phyloP scores from a whole-genome alignment of 1,284 basidiomycete genomes.

The Leccinum pallidistipes region DNA sequence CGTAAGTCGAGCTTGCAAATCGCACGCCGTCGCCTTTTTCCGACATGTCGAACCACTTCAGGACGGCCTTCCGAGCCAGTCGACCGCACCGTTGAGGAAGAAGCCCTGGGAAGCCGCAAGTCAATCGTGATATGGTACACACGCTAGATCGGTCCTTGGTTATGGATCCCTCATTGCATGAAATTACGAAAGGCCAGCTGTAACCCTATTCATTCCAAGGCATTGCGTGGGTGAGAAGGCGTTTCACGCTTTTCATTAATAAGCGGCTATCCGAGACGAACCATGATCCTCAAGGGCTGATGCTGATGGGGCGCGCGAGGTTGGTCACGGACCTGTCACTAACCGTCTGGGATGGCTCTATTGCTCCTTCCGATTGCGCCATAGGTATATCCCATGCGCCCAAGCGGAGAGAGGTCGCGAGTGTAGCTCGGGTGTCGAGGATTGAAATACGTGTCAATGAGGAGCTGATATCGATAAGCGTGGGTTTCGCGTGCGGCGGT shows the following conservation, averaged over 20 bases:
- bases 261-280: conserved; percentile 13
- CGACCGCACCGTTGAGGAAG: conserved; percentile 45
- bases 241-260: conserved; percentile 2
- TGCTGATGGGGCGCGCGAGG: conserved; percentile 5
- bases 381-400: not conserved
- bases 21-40: conserved; percentile 3
- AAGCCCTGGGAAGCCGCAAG: conserved; percentile 60
- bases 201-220: conserved; percentile 10
- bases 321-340: conserved; percentile 4
- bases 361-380: not conserved
- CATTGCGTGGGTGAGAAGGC: conserved; percentile 17
- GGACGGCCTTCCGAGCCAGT: conserved; percentile 55
- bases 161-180: conserved; percentile 7
- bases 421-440: conserved; percentile 10
- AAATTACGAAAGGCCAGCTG: conserved; percentile 17
- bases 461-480: conserved; percentile 5
- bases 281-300: conserved; percentile 1
- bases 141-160: conserved; percentile 15
- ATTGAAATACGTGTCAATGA: not conserved
- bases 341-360: not conserved
- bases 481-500: conserved; percentile 12
- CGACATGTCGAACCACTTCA: conserved; percentile 24
- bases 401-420: not conserved
- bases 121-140: conserved; percentile 16
- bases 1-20: conserved; percentile 41